Base-by-base conservation (phyloP, 2,329 filamentous ascomycete species). In the Diaporthe ampelina region DNA sequence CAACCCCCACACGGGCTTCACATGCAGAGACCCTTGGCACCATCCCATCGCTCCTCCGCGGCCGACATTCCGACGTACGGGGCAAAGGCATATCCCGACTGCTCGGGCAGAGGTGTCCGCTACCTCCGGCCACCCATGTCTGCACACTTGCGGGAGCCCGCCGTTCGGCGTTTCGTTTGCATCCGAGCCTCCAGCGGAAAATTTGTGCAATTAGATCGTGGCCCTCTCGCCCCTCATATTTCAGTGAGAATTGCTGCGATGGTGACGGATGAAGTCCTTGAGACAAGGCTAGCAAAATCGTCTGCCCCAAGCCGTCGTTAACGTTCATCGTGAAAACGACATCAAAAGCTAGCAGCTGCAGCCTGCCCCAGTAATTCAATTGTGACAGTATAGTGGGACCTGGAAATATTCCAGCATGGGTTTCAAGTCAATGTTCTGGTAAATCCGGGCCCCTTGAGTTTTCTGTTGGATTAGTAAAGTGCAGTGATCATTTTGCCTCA, bases 1-100 rank as follows among this genome's bases (percentile, higher is more conserved):
- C 59, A 32, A 21, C 26, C 19, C 48, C 43, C 59, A 65, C 59
- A 26, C 43, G 43, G 40, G 26, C 63, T 15, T 67, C 29, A 67
- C 29, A 67, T 52, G 63, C n/a, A 24, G 35, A 29, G 29, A 52
- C 43, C 50, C 61, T 35, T 19, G 45, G 32, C 21, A 35, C 54
- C 29, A 57, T 67, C 11, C 61, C 13, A 15, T 48, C 24, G 19
- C 1, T 43, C 45, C 45, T 40, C 45, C 63, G 45, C 37, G 40
- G 45, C 63, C 63, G 63, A 37, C 45, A 1, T 52, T 4, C 45
- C 45, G 45, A n/a, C 11, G 10, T 50, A 43, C 58, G 58, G 58
- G 37, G 35, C 58, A 43, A 37, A 45, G 37, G 37, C 37, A 21
- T 13, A 29, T 63, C 37, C 58, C 58, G 45, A 40, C 21, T 67